phyloP scores from a whole-genome alignment of 371 early-diverging fungal genomes.

The Phascolomyces articulosus region DNA sequence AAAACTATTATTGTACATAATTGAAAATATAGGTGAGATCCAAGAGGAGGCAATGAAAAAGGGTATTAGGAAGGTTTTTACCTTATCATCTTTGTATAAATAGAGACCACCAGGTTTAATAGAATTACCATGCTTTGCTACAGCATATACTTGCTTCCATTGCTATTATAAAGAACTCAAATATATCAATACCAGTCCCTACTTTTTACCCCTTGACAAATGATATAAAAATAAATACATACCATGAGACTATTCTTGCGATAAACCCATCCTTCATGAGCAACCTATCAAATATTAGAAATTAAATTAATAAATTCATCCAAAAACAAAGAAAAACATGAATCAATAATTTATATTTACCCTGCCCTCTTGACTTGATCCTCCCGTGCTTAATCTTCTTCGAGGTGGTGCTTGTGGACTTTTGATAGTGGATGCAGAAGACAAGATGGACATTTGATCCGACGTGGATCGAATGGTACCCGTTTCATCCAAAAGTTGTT shows the following conservation, averaged over 20 bases:
- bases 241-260: conserved; percentile 48
- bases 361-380: conserved; percentile 2
- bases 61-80: too few species aligned
- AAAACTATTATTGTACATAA: conserved; percentile 25
- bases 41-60: too few species aligned
- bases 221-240: too few species aligned
- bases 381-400: neutral
- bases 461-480: neutral
- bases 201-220: too few species aligned
- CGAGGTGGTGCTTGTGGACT: neutral
- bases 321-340: neutral
- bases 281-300: conserved; percentile 31
- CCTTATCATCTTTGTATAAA: conserved; percentile 55
- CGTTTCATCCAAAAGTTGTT: neutral
- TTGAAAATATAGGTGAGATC: too few species aligned
- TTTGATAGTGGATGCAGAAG: neutral
- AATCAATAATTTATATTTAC: neutral
- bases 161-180: conserved; percentile 26
- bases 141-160: conserved; percentile 55
- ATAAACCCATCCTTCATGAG: conserved; percentile 53
- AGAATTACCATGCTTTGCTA: conserved; percentile 57
- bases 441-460: neutral
- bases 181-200: too few species aligned
- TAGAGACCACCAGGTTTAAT: conserved; percentile 51
- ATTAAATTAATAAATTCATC: neutral